Evolutionary conservation across 257 asterid species (phyloP).

Genomic region (Pogostemon cablin): DNA sequence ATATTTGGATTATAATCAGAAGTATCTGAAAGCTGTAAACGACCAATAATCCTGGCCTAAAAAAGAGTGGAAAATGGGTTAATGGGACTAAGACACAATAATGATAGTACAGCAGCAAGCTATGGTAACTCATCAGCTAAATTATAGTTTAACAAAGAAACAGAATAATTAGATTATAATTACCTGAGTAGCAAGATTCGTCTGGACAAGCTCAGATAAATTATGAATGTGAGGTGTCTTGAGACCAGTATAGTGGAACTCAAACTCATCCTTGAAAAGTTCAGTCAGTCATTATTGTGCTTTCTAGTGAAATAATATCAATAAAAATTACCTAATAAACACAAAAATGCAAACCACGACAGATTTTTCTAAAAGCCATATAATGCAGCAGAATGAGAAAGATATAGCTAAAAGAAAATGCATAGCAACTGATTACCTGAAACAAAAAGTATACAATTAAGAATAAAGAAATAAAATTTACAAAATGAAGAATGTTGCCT

Average conservation of each 20-base stretch:
- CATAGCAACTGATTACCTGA: slow-evolving; percentile 12
- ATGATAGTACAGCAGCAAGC: slow-evolving; percentile 16
- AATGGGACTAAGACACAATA: slow-evolving; percentile 20
- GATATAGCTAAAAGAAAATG: background rate
- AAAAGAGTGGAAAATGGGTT: slow-evolving; percentile 26
- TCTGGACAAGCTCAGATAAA: slow-evolving; percentile 89
- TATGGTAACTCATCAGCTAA: slow-evolving; percentile 19
- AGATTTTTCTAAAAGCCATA: slow-evolving; percentile 5
- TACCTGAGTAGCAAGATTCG: slow-evolving; percentile 82
- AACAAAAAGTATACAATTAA: background rate
- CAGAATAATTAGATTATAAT: slow-evolving; percentile 21
- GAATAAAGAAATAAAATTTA: slow-evolving; percentile 17
- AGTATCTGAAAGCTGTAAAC: slow-evolving; percentile 87
- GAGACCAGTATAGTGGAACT: slow-evolving; percentile 85
- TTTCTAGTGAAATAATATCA: slow-evolving; percentile 19
- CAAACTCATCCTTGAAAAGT: slow-evolving; percentile 72
- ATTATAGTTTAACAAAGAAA: slow-evolving; percentile 18
- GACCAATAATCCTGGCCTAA: slow-evolving; percentile 71
- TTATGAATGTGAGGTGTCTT: slow-evolving; percentile 79
- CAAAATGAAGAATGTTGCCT: background rate
- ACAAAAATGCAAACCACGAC: background rate
- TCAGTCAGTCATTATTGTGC: slow-evolving; percentile 26
- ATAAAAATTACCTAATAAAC: slow-evolving; percentile 4
- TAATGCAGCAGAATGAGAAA: slow-evolving; percentile 30
- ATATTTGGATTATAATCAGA: slow-evolving; percentile 73